These are phyloP conservation scores for Aciculoconidium aculeatum DNA, from an alignment of 805 yeast species.

Conservation along the genomic window DNA sequence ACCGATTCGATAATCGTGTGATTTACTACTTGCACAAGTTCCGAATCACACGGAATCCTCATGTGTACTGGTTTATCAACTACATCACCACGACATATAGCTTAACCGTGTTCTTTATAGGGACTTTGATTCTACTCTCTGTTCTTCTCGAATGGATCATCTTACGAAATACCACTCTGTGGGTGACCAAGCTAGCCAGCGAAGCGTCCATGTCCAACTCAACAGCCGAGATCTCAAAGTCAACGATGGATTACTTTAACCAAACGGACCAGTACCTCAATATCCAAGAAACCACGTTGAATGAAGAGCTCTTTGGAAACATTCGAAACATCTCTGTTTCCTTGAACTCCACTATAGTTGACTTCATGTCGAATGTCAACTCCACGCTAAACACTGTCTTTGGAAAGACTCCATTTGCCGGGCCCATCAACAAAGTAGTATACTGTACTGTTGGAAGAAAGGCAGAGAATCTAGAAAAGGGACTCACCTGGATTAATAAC, in stretches of 20 bases:
- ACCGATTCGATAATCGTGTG: constrained; percentile 5
- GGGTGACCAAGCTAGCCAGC: no score
- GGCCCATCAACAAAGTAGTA: constrained; percentile 61
- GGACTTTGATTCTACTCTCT: constrained; percentile 53
- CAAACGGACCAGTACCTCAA: constrained; percentile 50
- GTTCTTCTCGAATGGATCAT: no score
- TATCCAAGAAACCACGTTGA: constrained; percentile 46
- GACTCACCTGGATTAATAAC: constrained; percentile 72
- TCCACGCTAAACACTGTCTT: constrained; percentile 53
- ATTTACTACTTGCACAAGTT: constrained; percentile 5
- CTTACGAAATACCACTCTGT: no score
- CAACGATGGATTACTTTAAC: constrained; percentile 6
- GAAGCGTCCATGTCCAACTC: no score
- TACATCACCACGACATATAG: constrained; percentile 54
- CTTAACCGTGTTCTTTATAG: constrained; percentile 43
- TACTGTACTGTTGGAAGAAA: constrained; percentile 79
- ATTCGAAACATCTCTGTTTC: constrained; percentile 50
- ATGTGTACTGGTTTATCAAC: constrained; percentile 6
- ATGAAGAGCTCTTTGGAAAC: constrained; percentile 63
- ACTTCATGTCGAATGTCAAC: constrained; percentile 56
- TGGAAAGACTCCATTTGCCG: constrained; percentile 59
- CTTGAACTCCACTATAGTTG: constrained; percentile 54
- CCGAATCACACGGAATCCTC: constrained; percentile 1
- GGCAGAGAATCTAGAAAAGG: constrained; percentile 57
- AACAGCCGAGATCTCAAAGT: constrained; percentile 1